Percentiles rank a stretch among this genome's conserved stretches.
Evolutionary conservation across 768 basidiomycete species (phyloP).

Genomic region (Kwoniella heveanensis): DNA sequence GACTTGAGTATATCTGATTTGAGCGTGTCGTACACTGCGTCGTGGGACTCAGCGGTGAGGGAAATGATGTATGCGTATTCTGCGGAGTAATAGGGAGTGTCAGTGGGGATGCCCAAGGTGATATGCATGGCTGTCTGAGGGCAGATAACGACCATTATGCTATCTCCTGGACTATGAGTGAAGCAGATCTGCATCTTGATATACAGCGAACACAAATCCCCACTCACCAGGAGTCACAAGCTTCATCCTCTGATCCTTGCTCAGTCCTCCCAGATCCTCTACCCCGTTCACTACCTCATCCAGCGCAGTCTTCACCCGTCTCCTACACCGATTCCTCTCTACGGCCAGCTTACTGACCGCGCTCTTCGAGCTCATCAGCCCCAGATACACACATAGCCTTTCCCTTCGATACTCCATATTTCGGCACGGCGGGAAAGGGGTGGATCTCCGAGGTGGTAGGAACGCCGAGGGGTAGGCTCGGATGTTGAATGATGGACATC

Average conservation of each 20-base stretch:
- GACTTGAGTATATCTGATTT: conserved; percentile 13
- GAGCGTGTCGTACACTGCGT: conserved; percentile 13
- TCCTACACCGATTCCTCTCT: conserved; percentile 26
- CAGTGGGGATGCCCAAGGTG: too few species aligned
- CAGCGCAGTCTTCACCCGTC: conserved; percentile 29
- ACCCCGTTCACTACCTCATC: conserved; percentile 20
- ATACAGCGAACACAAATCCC: not conserved
- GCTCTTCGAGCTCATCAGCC: conserved; percentile 24
- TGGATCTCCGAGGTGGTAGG: conserved; percentile 10
- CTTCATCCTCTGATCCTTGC: not conserved
- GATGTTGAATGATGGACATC: conserved; percentile 20
- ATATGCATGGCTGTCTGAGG: too few species aligned
- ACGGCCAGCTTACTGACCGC: conserved; percentile 31
- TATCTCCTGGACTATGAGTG: too few species aligned
- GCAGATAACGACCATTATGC: too few species aligned
- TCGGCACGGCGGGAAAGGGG: conserved; percentile 16
- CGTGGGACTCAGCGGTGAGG: conserved; percentile 11
- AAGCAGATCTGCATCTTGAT: not conserved
- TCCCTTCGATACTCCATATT: not conserved
- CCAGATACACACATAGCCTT: conserved; percentile 9
- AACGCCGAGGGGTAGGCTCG: conserved; percentile 7
- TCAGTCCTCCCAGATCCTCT: not conserved
- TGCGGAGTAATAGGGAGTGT: not conserved
- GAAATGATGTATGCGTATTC: conserved; percentile 27
- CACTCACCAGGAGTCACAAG: conserved; percentile 18